Evolutionary conservation across 805 yeast genomes (phyloP).

Genomic region (Wickerhamiella sergipiensis): DNA sequence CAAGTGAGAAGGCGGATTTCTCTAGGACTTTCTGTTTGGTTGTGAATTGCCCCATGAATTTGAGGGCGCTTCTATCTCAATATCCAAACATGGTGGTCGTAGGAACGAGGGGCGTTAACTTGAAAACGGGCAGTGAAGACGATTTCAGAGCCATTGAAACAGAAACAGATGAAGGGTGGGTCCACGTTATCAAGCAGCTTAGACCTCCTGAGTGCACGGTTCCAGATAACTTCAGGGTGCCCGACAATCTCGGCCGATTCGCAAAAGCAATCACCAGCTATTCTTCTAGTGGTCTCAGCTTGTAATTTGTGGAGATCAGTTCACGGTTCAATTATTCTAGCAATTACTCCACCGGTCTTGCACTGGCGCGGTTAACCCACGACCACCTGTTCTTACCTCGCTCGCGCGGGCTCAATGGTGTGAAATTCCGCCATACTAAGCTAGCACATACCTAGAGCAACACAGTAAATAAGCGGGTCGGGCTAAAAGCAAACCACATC

Average conservation of each 20-base stretch:
- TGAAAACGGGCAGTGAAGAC: slow-evolving; percentile 7
- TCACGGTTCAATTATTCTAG: too few relatives aligned
- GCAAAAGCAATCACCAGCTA: neutral
- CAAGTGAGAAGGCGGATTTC: neutral
- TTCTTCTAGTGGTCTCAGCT: neutral
- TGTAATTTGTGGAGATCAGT: too few relatives aligned
- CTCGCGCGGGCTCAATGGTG: too few relatives aligned
- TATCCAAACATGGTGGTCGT: slow-evolving; percentile 3
- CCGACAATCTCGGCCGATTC: neutral
- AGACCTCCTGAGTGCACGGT: slow-evolving; percentile 23
- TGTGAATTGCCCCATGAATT: neutral
- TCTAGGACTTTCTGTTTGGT: neutral
- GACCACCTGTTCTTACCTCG: too few relatives aligned
- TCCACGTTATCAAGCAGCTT: slow-evolving; percentile 43
- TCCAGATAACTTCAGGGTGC: neutral
- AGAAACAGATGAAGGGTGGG: slow-evolving; percentile 35
- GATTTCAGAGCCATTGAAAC: slow-evolving; percentile 31
- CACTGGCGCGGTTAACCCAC: too few relatives aligned
- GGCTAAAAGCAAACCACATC: too few relatives aligned
- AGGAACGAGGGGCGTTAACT: slow-evolving; percentile 14
- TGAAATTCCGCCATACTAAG: too few relatives aligned
- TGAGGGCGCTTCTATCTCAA: neutral
- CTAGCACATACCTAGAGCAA: too few relatives aligned
- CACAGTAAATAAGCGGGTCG: too few relatives aligned
- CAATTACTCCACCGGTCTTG: too few relatives aligned